Evolutionary conservation across 2,329 filamentous ascomycete species (phyloP), one percentile per base, ranked within the genome.

Genomic region (Aspergillus uvarum): DNA sequence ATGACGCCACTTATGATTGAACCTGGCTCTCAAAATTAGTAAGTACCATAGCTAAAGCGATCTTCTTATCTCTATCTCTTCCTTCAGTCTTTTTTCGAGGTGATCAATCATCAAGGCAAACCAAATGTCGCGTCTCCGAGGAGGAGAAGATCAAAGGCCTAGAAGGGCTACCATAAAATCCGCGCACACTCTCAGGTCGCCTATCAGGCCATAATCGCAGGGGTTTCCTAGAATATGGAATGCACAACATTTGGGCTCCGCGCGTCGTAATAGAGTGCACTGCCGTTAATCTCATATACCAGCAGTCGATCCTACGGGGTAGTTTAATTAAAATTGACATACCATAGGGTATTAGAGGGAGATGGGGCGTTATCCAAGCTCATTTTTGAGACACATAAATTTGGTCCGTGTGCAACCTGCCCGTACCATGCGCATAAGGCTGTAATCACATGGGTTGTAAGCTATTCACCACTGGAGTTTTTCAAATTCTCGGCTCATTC

Each of bases 351-450:
- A 35, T 14, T 14, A 14, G 24, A 26, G 32, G 32, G 14, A 35
- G 32, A 35, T 35, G 32, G 44, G 53, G 42, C 21, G 26, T 32
- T 22, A 55, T 19, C 42, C 53, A 31, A 47, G 53, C 53, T 55
- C 53, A 55, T 14, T 55, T 55, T 55, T 55, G 53, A 55, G 53
- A 55, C 53, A 47, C 47, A 26, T 47, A 35, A 31, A 31, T 55
- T 55, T 55, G 53, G 53, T 55, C 53, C 53, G 53, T 55, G 53
- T 55, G 32, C 32, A 16, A 16, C 14, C 14, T 19, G 42, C 29
- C 53, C 42, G 53, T 44, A 44, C 38, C 38, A 44, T 16, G 38
- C 38, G 38, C 16, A 44, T 44, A 44, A 44, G 38, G 38, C 38
- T 44, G 38, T 16, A 44, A 19, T 44, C 16, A 44, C 16, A 44